These are phyloP conservation scores for Taphrina wiesneri DNA, from an alignment of 1,139 yeast genomes.

Conservation along the genomic window DNA sequence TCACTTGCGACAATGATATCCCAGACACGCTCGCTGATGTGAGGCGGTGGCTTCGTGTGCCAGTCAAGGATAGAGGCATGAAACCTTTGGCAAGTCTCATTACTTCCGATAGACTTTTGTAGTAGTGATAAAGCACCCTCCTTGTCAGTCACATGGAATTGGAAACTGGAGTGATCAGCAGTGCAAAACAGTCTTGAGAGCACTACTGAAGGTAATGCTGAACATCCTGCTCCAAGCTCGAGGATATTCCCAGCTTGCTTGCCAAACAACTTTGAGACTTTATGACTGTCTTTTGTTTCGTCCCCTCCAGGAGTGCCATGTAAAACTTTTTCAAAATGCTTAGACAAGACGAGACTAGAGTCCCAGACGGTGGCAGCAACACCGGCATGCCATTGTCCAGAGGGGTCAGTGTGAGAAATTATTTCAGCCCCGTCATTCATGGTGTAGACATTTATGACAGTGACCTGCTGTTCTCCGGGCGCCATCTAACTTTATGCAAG, in stretches of 20 bases:
- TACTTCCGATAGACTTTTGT: neutral
- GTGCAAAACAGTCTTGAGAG: neutral
- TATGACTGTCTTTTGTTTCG: neutral
- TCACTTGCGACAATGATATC: constrained; percentile 5
- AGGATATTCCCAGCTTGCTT: neutral
- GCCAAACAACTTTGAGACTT: neutral
- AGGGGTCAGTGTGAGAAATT: neutral
- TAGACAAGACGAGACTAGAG: constrained; percentile 4
- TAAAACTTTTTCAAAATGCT: constrained; percentile 4
- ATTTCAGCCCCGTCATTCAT: constrained; percentile 4
- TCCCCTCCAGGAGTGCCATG: neutral
- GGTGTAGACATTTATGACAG: neutral
- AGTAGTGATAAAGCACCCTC: neutral
- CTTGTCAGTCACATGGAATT: neutral
- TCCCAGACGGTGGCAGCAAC: constrained; percentile 23
- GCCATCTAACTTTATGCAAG: neutral
- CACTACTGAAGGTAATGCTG: constrained; percentile 1
- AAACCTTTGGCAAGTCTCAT: neutral
- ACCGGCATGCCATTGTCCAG: constrained; percentile 19
- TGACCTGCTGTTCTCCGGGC: neutral
- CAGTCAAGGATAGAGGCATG: constrained; percentile 4
- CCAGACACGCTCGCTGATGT: neutral
- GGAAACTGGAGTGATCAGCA: neutral
- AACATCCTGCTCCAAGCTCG: constrained; percentile 16
- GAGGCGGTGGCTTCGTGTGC: neutral